A percentile compares a stretch with the other conserved stretches of the same genome.
Evolutionary conservation across 2,329 filamentous ascomycete genomes (phyloP).

Genomic region (Polytolypa hystricis): DNA sequence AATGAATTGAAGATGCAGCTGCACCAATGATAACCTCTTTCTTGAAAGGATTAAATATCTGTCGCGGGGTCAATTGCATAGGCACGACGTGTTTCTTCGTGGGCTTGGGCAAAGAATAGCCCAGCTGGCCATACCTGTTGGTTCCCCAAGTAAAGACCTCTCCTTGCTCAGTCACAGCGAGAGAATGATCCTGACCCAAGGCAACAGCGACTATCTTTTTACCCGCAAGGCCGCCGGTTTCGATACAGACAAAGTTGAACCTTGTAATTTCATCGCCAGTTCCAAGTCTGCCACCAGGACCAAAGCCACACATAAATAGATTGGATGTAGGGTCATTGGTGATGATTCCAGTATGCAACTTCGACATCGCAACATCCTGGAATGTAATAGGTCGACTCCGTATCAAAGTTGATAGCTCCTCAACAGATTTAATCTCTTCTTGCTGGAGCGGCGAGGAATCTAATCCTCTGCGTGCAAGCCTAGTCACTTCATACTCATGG

Average conservation of each 20-base stretch:
- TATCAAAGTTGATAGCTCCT: constrained; percentile 61
- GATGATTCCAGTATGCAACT: constrained; percentile 79
- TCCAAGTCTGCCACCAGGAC: constrained; percentile 77
- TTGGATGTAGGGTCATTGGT: constrained; percentile 83
- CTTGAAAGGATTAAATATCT: constrained; percentile 85
- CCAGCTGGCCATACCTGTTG: constrained; percentile 75
- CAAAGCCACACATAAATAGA: constrained; percentile 84
- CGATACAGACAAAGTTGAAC: constrained; percentile 75
- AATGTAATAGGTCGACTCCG: constrained; percentile 62
- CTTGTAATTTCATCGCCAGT: constrained; percentile 81
- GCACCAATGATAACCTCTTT: constrained; percentile 71
- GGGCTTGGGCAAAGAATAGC: constrained; percentile 60
- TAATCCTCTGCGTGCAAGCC: constrained; percentile 22
- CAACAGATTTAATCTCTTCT: constrained; percentile 24
- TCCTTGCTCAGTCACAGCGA: constrained; percentile 76
- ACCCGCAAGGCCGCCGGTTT: constrained; percentile 59
- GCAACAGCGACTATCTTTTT: constrained; percentile 68
- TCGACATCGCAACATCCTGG: constrained; percentile 76
- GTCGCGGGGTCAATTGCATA: constrained; percentile 67
- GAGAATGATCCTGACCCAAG: constrained; percentile 80
- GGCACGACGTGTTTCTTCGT: constrained; percentile 66
- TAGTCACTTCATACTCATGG: constrained; percentile 46
- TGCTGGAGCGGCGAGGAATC: constrained; percentile 12
- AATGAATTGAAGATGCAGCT: constrained; percentile 83
- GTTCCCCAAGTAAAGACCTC: constrained; percentile 92